A percentile compares a stretch with the other conserved stretches of the same genome.
Evolutionary conservation across 2,329 filamentous ascomycete species (phyloP).

Genomic region (Penicillium paneum): DNA sequence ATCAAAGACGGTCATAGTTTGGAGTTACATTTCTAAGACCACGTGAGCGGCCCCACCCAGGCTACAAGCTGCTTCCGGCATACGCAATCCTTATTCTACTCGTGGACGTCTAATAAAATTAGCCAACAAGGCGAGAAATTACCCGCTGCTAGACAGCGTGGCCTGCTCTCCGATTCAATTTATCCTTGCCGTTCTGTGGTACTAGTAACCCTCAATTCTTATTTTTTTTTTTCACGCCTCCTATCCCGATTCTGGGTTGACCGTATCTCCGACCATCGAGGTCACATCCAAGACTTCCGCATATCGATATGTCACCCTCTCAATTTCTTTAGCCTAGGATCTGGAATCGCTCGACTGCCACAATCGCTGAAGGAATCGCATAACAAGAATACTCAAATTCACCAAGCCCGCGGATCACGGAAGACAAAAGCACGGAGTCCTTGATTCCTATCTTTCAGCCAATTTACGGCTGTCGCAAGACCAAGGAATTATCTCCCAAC

Average conservation of each 20-base stretch:
- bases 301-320: constrained; percentile 18
- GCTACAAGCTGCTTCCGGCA: constrained; percentile 14
- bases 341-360: constrained; percentile 3
- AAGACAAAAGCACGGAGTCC: constrained; percentile 5
- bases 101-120: constrained; percentile 2
- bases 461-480: constrained; percentile 8
- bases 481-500: constrained; percentile 3
- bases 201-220: background rate
- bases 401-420: constrained; percentile 8
- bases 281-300: constrained; percentile 15
- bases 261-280: constrained; percentile 11
- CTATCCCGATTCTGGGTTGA: constrained; percentile 16
- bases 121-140: constrained; percentile 2
- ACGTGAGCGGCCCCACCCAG: constrained; percentile 22
- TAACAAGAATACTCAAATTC: background rate
- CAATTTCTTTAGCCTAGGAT: constrained; percentile 12
- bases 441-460: background rate
- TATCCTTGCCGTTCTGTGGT: background rate
- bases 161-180: background rate
- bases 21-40: constrained; percentile 3
- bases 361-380: background rate
- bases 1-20: background rate
- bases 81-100: constrained; percentile 16
- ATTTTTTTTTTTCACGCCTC: constrained; percentile 7
- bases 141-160: constrained; percentile 9